Evolutionary conservation across 2,329 filamentous ascomycete species (phyloP).

Genomic region (Pestalotiopsis sp.): DNA sequence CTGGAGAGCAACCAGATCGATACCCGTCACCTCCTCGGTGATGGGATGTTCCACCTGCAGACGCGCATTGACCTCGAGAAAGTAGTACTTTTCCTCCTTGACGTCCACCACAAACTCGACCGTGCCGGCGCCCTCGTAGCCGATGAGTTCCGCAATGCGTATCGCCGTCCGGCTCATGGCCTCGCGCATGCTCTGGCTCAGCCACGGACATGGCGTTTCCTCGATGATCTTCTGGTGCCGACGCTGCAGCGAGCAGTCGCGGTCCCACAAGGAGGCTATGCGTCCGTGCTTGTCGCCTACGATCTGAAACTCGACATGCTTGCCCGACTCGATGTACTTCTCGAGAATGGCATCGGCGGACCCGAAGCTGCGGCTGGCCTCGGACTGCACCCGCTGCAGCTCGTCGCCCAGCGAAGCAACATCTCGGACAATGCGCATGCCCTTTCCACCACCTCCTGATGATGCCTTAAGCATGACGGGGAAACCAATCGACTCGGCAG

Average conservation of each 20-base stretch:
- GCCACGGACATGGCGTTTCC: slow-evolving; percentile 34
- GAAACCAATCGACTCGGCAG: slow-evolving; percentile 26
- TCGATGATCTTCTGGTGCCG: slow-evolving; percentile 51
- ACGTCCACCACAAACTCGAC: slow-evolving; percentile 42
- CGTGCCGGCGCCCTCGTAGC: slow-evolving; percentile 40
- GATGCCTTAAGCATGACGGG: slow-evolving; percentile 47
- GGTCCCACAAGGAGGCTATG: slow-evolving; percentile 39
- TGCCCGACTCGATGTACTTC: slow-evolving; percentile 37
- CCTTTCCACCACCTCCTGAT: slow-evolving; percentile 45
- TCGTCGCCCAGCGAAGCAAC: slow-evolving; percentile 17
- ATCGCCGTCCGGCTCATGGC: slow-evolving; percentile 35
- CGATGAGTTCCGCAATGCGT: slow-evolving; percentile 30
- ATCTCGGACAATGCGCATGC: slow-evolving; percentile 35
- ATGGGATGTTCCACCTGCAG: slow-evolving; percentile 48
- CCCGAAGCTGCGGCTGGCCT: slow-evolving; percentile 38
- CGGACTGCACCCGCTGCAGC: slow-evolving; percentile 33
- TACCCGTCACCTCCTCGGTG: slow-evolving; percentile 28
- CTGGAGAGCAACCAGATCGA: slow-evolving; percentile 35
- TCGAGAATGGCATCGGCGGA: slow-evolving; percentile 39
- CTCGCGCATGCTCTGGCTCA: slow-evolving; percentile 28
- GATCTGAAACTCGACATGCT: slow-evolving; percentile 50
- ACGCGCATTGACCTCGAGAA: slow-evolving; percentile 47
- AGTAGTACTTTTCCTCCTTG: slow-evolving; percentile 36
- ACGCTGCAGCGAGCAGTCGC: slow-evolving; percentile 49
- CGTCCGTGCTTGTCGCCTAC: slow-evolving; percentile 42